Conservation (phyloP, 306 rosid species). For the Fragaria ananassa region DNA sequence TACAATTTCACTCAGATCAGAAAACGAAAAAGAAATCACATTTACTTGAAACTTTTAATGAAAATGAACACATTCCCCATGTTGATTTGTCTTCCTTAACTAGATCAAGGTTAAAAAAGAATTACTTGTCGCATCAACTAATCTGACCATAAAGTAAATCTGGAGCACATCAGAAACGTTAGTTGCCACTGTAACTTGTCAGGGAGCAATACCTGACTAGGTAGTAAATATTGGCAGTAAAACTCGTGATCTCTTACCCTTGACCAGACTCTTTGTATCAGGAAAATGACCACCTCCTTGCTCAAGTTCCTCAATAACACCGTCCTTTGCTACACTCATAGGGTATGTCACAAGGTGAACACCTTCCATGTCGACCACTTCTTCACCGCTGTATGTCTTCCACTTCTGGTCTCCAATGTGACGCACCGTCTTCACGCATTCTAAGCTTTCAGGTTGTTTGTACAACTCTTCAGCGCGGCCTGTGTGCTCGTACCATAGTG, state of each 20-base stretch:
- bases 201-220: slow-evolving; percentile 8
- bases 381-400: slow-evolving; percentile 52
- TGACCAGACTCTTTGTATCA: slow-evolving; percentile 52
- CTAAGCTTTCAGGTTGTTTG: slow-evolving; percentile 42
- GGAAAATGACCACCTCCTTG: slow-evolving; percentile 53
- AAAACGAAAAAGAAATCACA: background rate
- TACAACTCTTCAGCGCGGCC: slow-evolving; percentile 31
- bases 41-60: background rate
- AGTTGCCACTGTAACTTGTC: background rate
- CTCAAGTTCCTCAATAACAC: slow-evolving; percentile 44
- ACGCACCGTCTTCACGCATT: slow-evolving; percentile 33
- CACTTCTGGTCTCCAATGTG: slow-evolving; percentile 62
- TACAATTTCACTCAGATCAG: background rate
- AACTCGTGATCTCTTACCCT: slow-evolving; percentile 58
- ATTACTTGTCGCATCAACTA: background rate
- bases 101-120: background rate
- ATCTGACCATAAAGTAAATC: background rate
- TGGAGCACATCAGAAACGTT: background rate
- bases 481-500: slow-evolving; percentile 87
- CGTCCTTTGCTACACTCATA: slow-evolving; percentile 44
- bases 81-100: background rate
- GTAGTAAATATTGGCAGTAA: slow-evolving; percentile 62
- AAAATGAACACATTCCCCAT: background rate
- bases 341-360: slow-evolving; percentile 76
- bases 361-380: slow-evolving; percentile 66